A percentile compares a stretch with the other conserved stretches of the same genome.
Conservation (phyloP, 2,329 filamentous ascomycete genomes). For the Dryadomyces quercus-mongolicae region DNA sequence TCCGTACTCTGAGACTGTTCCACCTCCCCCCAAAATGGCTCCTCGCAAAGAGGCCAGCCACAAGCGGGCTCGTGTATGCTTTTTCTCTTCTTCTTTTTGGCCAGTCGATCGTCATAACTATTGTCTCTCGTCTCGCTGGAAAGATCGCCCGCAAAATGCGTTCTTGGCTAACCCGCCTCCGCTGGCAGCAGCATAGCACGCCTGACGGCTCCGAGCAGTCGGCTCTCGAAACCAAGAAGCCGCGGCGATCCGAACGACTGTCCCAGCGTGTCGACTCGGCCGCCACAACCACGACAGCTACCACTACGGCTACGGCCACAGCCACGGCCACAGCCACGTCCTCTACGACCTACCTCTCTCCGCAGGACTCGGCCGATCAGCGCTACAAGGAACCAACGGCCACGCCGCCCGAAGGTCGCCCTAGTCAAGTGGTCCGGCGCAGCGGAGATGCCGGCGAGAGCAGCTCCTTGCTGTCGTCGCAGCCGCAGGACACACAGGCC, state of each 20-base stretch:
- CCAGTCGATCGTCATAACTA: too few relatives aligned
- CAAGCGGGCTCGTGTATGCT: conserved; percentile 16
- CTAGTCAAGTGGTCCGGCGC: conserved; percentile 40
- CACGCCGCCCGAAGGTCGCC: conserved; percentile 52
- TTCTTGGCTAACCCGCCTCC: conserved; percentile 7
- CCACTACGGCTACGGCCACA: not conserved
- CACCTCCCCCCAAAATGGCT: not conserved
- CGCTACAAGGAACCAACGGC: conserved; percentile 58
- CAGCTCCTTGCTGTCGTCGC: conserved; percentile 30
- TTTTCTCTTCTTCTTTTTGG: not conserved
- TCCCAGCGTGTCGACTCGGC: conserved; percentile 33
- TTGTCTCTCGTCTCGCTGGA: not conserved
- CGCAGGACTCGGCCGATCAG: conserved; percentile 44
- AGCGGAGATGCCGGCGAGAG: conserved; percentile 17
- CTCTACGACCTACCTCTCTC: conserved; percentile 54
- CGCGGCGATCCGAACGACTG: conserved; percentile 64
- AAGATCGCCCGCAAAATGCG: not conserved
- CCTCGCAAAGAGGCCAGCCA: conserved; percentile 17
- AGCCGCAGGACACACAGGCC: conserved; percentile 60
- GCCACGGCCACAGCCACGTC: conserved; percentile 33
- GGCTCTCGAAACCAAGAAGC: conserved; percentile 65
- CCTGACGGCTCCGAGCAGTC: conserved; percentile 46
- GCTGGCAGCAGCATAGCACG: conserved; percentile 27
- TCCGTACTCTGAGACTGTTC: not conserved
- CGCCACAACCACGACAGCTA: not conserved